Evolutionary conservation across 1,284 basidiomycete species (phyloP).

Genomic region (Phylloporus sp.): DNA sequence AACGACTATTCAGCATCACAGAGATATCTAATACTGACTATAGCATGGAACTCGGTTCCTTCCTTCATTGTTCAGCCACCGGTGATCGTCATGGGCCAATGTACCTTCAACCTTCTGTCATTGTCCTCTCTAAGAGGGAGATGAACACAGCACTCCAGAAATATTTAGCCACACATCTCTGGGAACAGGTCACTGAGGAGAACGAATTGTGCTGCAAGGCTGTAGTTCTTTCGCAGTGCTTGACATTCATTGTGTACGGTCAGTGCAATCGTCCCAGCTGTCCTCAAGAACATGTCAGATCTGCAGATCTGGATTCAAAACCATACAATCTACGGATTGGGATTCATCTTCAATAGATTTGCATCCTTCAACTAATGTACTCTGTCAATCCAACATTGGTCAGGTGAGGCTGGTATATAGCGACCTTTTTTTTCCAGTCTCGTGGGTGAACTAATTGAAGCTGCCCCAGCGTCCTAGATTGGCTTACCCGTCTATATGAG

Average conservation of each 20-base stretch:
- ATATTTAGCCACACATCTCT: slow-evolving; percentile 35
- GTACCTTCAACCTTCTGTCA: neutral
- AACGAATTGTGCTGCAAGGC: slow-evolving; percentile 38
- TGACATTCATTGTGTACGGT: slow-evolving; percentile 37
- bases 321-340: slow-evolving; percentile 46
- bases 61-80: slow-evolving; percentile 23
- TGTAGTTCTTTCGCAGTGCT: slow-evolving; percentile 45
- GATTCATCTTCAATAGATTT: slow-evolving; percentile 52
- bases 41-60: slow-evolving; percentile 31
- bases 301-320: slow-evolving; percentile 27
- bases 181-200: slow-evolving; percentile 38
- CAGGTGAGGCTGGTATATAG: slow-evolving; percentile 26
- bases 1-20: slow-evolving; percentile 45
- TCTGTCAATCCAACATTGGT: slow-evolving; percentile 15
- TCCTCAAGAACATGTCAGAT: slow-evolving; percentile 41
- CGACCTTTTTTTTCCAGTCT: neutral
- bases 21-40: slow-evolving; percentile 33
- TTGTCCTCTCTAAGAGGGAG: slow-evolving; percentile 12
- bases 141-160: slow-evolving; percentile 20
- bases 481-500: slow-evolving; percentile 45
- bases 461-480: slow-evolving; percentile 25
- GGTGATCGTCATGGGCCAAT: slow-evolving; percentile 8
- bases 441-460: neutral
- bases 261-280: slow-evolving; percentile 45
- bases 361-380: slow-evolving; percentile 44